Base-by-base conservation (phyloP, 495 filamentous ascomycete species). In the Durotheca rogersii region DNA sequence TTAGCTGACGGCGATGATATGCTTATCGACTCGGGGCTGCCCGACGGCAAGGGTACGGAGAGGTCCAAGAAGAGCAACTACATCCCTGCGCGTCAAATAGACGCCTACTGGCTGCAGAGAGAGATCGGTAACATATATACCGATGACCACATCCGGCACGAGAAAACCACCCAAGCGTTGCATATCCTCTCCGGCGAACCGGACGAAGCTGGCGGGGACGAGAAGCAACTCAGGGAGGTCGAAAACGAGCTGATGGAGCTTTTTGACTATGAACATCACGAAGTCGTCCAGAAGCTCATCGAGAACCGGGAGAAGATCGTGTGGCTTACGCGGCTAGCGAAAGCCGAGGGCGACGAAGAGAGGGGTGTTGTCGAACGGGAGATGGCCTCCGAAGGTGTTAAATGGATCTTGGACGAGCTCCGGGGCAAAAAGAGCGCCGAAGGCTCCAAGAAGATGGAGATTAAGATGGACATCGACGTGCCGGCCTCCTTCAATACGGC, bases 171-270 rank as follows among this genome's bases (percentile, higher is more conserved):
- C 34, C 75, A 86, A 51, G 90, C 88, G 0, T 75, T 97, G 14
- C 81, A 87, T 21, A 91, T 93, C 31, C 75, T 99, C 14, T 82
- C 82, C 21, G 88, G 84, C 3, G 74, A 81, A 19, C 75, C 82
- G 1, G 90, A 94, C 23, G 86, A 94, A 55, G 69, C 72, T 10
- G 72, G 68, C 12, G 86, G 84, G 7, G 84, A 90, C 44, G 88
- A 91, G 56, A 88, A 83, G 58, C 78, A 86, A 7, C 72, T 95
- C 15, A 84, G 91, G 53, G 92, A 99, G 54, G 89, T 96, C 52
- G 93, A 99, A 65, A 99, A 99, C 63, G 94, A 97, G 41, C 73
- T 99, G 40, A 96, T 96, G 85, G 94, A 96, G 60, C 81, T 97
- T 0, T 95, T 99, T 53, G 91, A 97, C 58, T 99, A 94, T 58